Percentiles rank a stretch among this genome's conserved stretches.
Evolutionary conservation across 768 basidiomycete genomes (phyloP).

Genomic region (Calocera viscosa): DNA sequence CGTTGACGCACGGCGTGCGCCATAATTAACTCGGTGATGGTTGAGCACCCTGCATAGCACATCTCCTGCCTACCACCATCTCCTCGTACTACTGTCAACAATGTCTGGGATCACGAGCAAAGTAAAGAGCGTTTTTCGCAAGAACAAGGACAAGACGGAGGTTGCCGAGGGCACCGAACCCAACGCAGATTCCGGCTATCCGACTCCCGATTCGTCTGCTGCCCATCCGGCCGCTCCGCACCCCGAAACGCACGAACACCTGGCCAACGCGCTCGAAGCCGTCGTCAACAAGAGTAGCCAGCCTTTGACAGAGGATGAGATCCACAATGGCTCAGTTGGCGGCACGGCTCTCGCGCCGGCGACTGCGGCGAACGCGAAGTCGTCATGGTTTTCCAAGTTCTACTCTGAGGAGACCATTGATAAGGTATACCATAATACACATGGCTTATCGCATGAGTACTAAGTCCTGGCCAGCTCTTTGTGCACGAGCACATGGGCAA

Average conservation of each 20-base stretch:
- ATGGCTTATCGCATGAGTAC: not conserved
- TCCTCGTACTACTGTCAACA: not conserved
- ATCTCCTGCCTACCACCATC: not conserved
- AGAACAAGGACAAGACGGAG: not conserved
- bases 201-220: not conserved
- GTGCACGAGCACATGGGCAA: constrained; percentile 27
- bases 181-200: not conserved
- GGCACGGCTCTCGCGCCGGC: not conserved
- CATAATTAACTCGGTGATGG: not conserved
- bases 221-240: not conserved
- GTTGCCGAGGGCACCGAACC: not conserved
- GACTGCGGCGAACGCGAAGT: not conserved
- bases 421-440: constrained; percentile 18
- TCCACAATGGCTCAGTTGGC: not conserved
- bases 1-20: not conserved
- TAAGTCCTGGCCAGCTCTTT: constrained; percentile 22
- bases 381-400: not conserved
- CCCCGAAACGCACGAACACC: not conserved
- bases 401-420: constrained; percentile 22
- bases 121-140: not conserved
- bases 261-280: constrained; percentile 1
- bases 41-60: not conserved
- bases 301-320: not conserved
- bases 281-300: not conserved
- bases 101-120: constrained; percentile 2